Evolutionary conservation across 2,329 filamentous ascomycete species (phyloP), one percentile per base, ranked within the genome.

Genomic region (Alternaria panax): DNA sequence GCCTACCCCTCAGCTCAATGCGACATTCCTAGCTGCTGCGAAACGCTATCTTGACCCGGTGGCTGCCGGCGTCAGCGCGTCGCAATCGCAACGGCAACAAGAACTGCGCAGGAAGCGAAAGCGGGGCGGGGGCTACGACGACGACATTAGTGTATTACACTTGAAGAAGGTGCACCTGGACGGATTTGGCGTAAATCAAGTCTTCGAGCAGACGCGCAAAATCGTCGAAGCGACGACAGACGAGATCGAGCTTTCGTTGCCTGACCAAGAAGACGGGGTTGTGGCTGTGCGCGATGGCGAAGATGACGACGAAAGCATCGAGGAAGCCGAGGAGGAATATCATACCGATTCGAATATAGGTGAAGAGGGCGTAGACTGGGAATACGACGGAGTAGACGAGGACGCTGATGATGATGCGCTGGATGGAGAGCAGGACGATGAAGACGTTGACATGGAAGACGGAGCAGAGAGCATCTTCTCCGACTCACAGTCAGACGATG

Each of bases 161-260:
- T 82, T 97, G 70, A 89, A 91, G 70, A 93, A 91, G 78, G 82
- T 99, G 16, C 91, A 97, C 75, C 83, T 92, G 7, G 88, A 96
- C 57, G 95, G 94, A 0, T 97, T 98, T 69, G 91, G 91, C 69
- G 89, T 91, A 11, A 87, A 89, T 20, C 94, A 98, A 79, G 89
- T 99, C 42, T 99, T 94, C 91, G 92, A 97, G 78, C 95, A 99
- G 80, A 91, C 92, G 8, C 90, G 89, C 72, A 88, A 91, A 69
- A 92, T 98, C 20, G 88, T 98, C 57, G 85, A 90, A 63, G 86
- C 88, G 46, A 80, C 88, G 7, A 81, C 81, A 42, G 77, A 81
- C 18, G 84, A 89, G 70, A 81, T 86, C 3, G 83, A 86, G 68
- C 78, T 73, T 67, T 82, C 76, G 32, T 76, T 83, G 42, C 79